A percentile compares a stretch with the other conserved stretches of the same genome.
Conservation (phyloP, 1,139 yeast species). For the Taphrina confusa region DNA sequence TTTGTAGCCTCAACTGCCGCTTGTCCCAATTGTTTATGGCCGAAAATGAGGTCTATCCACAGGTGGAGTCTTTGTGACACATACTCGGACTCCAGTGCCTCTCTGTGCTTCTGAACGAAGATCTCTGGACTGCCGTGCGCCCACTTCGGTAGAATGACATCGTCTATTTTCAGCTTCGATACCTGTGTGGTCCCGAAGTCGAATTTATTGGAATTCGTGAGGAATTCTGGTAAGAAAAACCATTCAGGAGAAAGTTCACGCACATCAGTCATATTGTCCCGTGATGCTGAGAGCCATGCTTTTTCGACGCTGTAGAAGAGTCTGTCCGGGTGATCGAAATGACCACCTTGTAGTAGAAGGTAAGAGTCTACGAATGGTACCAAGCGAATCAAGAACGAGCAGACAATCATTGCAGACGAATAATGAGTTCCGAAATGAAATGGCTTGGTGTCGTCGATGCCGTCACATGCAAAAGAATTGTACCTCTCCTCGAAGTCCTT, state of each 20-base stretch:
- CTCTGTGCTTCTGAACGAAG: slow-evolving; percentile 71
- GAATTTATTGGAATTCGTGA: slow-evolving; percentile 62
- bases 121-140: slow-evolving; percentile 70
- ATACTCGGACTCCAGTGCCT: slow-evolving; percentile 77
- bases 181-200: slow-evolving; percentile 69
- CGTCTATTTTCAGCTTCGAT: slow-evolving; percentile 55
- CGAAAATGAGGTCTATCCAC: slow-evolving; percentile 85
- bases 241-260: slow-evolving; percentile 84
- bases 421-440: slow-evolving; percentile 92
- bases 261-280: slow-evolving; percentile 80
- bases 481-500: slow-evolving; percentile 65
- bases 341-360: slow-evolving; percentile 76
- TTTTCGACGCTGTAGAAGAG: slow-evolving; percentile 68
- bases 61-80: slow-evolving; percentile 71
- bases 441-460: slow-evolving; percentile 64
- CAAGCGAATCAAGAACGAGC: slow-evolving; percentile 70
- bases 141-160: slow-evolving; percentile 79
- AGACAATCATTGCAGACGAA: slow-evolving; percentile 88
- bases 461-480: slow-evolving; percentile 59
- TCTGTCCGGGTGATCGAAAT: slow-evolving; percentile 83
- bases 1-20: slow-evolving; percentile 66
- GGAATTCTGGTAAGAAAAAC: slow-evolving; percentile 73
- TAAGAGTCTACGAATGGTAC: slow-evolving; percentile 80
- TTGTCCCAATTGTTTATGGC: slow-evolving; percentile 70
- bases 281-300: slow-evolving; percentile 77